Base-by-base conservation (phyloP, 2,329 filamentous ascomycete genomes). In the Chaetothyriales sp. region DNA sequence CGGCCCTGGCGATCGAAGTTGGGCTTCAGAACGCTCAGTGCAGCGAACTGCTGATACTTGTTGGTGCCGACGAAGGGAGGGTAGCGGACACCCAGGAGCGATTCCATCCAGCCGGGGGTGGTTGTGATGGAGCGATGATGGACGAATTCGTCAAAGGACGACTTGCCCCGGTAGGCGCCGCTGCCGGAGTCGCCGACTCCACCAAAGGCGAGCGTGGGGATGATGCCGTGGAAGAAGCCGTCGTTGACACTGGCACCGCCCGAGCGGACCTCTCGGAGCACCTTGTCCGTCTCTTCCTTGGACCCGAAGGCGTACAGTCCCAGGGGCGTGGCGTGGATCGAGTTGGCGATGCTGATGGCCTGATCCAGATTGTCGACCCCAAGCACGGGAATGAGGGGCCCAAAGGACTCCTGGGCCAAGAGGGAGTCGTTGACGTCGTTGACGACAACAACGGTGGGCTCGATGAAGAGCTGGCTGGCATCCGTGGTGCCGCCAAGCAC, bases 401-500 rank as follows among this genome's bases (percentile, higher is more conserved):
- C 92, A 65, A 98, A 98, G 44, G 83, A 87, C 71, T 98, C 92
- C 57, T 94, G 80, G 20, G 72, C 71, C 63, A 95, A 77, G 68
- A 95, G 79, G 6, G 83, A 77, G 69, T 95, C 90, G 47, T 89
- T 77, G 15, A 77, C 65, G 56, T 80, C 81, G 58, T 86, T 76
- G 40, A 95, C 84, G 55, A 87, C 76, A n/a, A 98, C 82, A n/a
- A 90, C 81, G 0, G 92, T 98, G 0, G 89, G 87, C 66, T 90
- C 88, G 60, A 98, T 92, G 69, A 85, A 95, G 48, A 85, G 81
- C 29, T 87, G 78, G 37, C 77, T 73, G 65, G 86, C 82, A 66
- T 97, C 88, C 71, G 85, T 82, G 51, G 82, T 80, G 47, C 92
- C 92, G 49, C 92, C 92, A 62, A 94, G 72, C 47, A 97, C 75